These are phyloP conservation scores for Fraxinus angustifolia DNA, from an alignment of 305 asterid genomes.

Conservation along the genomic window DNA sequence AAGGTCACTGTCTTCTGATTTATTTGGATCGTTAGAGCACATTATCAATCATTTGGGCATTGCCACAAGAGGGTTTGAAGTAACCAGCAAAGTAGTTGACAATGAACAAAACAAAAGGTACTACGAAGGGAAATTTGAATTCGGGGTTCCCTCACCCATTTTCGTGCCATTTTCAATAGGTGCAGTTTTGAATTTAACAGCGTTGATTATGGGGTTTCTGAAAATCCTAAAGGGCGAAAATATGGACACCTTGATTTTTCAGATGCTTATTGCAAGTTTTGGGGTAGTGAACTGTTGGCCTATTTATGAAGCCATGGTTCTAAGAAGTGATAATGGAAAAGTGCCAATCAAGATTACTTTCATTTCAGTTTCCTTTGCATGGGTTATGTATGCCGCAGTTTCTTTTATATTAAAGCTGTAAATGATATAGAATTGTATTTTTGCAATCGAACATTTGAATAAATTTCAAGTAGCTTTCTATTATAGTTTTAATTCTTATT, in stretches of 20 bases:
- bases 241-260: conserved; percentile 26
- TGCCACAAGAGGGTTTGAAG: conserved; percentile 30
- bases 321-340: conserved; percentile 50
- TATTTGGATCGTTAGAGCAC: conserved; percentile 43
- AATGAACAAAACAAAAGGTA: conserved; percentile 34
- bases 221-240: conserved; percentile 13
- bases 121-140: conserved; percentile 37
- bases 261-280: conserved; percentile 39
- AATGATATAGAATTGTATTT: neutral
- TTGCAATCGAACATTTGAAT: neutral
- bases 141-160: conserved; percentile 44
- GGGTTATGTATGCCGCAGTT: conserved; percentile 25
- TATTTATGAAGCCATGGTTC: conserved; percentile 58
- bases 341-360: conserved; percentile 44
- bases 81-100: conserved; percentile 39
- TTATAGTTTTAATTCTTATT: neutral
- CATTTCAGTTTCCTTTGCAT: conserved; percentile 29
- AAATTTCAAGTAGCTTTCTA: neutral
- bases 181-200: conserved; percentile 30
- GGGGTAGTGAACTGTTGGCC: conserved; percentile 52
- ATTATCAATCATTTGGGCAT: conserved; percentile 35
- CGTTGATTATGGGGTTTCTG: conserved; percentile 29
- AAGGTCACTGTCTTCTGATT: conserved; percentile 33
- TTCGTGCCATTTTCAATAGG: conserved; percentile 41
- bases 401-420: conserved; percentile 23